Percentiles rank a stretch among this genome's conserved stretches.
Evolutionary conservation across 169 alveolate genomes (phyloP).

Genomic region (Plasmodium cynomolgi): DNA sequence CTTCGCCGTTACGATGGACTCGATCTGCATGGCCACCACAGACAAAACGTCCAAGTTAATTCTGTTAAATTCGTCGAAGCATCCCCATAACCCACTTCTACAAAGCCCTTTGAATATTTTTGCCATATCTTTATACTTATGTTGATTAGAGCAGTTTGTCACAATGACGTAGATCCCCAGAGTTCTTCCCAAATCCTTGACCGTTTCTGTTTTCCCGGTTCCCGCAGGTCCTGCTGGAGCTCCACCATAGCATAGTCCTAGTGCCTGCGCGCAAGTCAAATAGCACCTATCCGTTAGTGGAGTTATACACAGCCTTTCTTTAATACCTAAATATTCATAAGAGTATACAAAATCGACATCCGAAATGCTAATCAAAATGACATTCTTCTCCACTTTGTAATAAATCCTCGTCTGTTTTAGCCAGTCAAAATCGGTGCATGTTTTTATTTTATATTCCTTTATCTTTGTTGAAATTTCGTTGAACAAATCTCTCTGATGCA

Average conservation of each 20-base stretch:
- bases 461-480: slow-evolving; percentile 90
- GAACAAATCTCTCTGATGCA: slow-evolving; percentile 96
- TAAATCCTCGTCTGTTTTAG: slow-evolving; percentile 96
- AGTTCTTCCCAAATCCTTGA: slow-evolving; percentile 97
- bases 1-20: slow-evolving; percentile 93
- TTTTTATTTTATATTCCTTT: slow-evolving; percentile 72
- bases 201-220: slow-evolving; percentile 99
- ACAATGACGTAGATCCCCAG: slow-evolving; percentile 97
- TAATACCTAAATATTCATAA: slow-evolving; percentile 97
- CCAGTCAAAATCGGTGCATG: slow-evolving; percentile 94
- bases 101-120: slow-evolving; percentile 95
- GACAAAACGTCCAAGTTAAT: slow-evolving; percentile 96
- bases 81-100: slow-evolving; percentile 99
- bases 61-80: slow-evolving; percentile 99
- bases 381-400: slow-evolving; percentile 88
- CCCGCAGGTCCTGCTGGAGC: slow-evolving; percentile 99
- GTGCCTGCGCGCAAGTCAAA: slow-evolving; percentile 96
- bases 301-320: slow-evolving; percentile 97
- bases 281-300: slow-evolving; percentile 99
- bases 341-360: slow-evolving; percentile 96
- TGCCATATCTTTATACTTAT: slow-evolving; percentile 98
- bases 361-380: slow-evolving; percentile 91
- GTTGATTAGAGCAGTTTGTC: slow-evolving; percentile 98
- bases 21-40: slow-evolving; percentile 95
- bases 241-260: slow-evolving; percentile 97